Evolutionary conservation across 768 basidiomycete genomes (phyloP), one percentile per base, ranked within the genome.

Genomic region (Myochromella boudieri): DNA sequence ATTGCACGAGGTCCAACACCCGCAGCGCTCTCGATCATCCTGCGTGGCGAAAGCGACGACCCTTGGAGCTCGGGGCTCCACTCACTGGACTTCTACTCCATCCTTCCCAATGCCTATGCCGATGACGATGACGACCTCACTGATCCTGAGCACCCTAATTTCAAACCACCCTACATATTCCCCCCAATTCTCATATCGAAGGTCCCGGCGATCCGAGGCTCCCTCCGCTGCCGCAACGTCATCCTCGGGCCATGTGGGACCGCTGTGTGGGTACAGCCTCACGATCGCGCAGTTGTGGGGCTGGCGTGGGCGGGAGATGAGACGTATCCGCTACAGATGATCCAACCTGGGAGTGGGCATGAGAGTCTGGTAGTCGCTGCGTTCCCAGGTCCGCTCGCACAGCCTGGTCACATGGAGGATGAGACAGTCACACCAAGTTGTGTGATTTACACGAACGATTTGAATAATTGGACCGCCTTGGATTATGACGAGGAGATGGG

Each of bases 401-500:
- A 39, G 15, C 21, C 15, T 18, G 46, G 27, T 12, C 24, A 32
- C 4, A 27, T n/a, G 14, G 32, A 28, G 20, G 27, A 24, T n/a
- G 28, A 36, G 37, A 21, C 18, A 3, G 24, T 22, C 25, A 46
- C 28, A 21, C 31, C 57, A 49, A 53, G 62, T 49, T 57, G 64
- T 47, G 63, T 58, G 21, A 49, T 72, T n/a, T 67, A 51, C 50
- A 56, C 51, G 14, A 69, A 69, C 46, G 52, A 52, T 24, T 55
- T 49, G 27, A 66, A 71, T 51, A 68, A 72, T 49, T 85, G 82
- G 83, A 74, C 75, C 3, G 68, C 79, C 36, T 55, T 85, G 49
- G 83, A 82, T 60, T 85, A 85, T 53, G 80, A 82, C 44, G 83
- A 85, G 59, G 69, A 68, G 29, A 54, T 64, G 36, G 83, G 83